Conservation (phyloP, 306 rosid species). For the Fragaria ananassa region DNA sequence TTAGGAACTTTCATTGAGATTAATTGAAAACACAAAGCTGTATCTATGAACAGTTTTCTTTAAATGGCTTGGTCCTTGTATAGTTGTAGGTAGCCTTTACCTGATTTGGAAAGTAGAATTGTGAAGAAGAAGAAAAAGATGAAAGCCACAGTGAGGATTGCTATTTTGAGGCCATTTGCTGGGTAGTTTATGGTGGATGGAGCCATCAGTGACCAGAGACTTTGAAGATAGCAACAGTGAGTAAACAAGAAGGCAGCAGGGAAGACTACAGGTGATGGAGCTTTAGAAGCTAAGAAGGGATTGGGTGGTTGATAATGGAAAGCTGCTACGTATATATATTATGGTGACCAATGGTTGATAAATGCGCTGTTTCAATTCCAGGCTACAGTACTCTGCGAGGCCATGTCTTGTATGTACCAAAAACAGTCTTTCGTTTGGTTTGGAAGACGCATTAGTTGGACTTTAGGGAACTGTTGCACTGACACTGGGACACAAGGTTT, state of each 20-base stretch:
- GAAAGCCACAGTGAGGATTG: conserved; percentile 52
- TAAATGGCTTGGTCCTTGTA: conserved; percentile 19
- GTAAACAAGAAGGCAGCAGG: conserved; percentile 6
- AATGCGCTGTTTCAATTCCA: conserved; percentile 49
- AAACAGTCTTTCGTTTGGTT: conserved; percentile 24
- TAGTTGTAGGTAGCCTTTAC: conserved; percentile 26
- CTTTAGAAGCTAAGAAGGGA: conserved; percentile 23
- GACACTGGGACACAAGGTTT: conserved; percentile 27
- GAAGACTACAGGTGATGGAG: conserved; percentile 13
- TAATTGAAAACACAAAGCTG: background rate
- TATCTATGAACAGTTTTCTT: background rate
- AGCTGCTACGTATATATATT: background rate
- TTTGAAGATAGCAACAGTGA: conserved; percentile 36
- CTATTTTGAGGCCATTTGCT: conserved; percentile 25
- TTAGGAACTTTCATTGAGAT: background rate
- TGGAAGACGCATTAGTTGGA: conserved; percentile 20
- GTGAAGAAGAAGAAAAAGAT: conserved; percentile 59
- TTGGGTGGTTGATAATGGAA: conserved; percentile 16
- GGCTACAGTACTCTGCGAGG: conserved; percentile 48
- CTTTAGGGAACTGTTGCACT: conserved; percentile 51
- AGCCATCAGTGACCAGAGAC: conserved; percentile 37
- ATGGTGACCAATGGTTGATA: conserved; percentile 29
- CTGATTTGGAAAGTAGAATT: conserved; percentile 49
- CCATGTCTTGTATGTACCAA: conserved; percentile 47
- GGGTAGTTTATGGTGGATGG: conserved; percentile 34